Evolutionary conservation across 805 yeast genomes (phyloP).

Genomic region (Wickerhamomyces silvicola): DNA sequence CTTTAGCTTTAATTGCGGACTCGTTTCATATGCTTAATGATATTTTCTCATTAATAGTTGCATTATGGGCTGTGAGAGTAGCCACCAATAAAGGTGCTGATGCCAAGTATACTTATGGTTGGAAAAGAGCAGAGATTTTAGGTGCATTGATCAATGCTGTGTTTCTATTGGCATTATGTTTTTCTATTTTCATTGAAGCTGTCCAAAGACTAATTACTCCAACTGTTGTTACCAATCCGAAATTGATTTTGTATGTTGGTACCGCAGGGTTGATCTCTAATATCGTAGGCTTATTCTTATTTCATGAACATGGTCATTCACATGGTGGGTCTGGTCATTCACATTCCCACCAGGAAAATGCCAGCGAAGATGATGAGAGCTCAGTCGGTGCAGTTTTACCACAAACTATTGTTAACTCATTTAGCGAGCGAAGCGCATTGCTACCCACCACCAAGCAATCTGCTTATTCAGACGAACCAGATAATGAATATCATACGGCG

Average conservation of each 20-base stretch:
- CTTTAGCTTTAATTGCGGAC: constrained; percentile 91
- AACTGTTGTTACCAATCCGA: constrained; percentile 73
- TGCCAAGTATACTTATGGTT: constrained; percentile 89
- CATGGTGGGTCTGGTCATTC: constrained; percentile 35
- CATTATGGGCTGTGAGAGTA: constrained; percentile 93
- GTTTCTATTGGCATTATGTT: constrained; percentile 83
- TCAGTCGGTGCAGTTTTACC: constrained; percentile 34
- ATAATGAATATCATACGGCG: constrained; percentile 16
- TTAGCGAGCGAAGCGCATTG: constrained; percentile 15
- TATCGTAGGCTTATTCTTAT: constrained; percentile 73
- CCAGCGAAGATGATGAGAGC: constrained; percentile 18
- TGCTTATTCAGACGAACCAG: constrained; percentile 14
- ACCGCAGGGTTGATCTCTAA: constrained; percentile 77
- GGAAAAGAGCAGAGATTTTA: constrained; percentile 95
- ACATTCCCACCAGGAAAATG: constrained; percentile 27
- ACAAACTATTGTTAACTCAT: constrained; percentile 37
- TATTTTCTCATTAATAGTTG: constrained; percentile 80
- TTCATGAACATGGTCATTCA: constrained; percentile 80
- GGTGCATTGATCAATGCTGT: constrained; percentile 96
- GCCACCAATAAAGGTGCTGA: constrained; percentile 78
- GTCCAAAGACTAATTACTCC: constrained; percentile 83
- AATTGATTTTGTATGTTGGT: constrained; percentile 77
- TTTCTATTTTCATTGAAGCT: constrained; percentile 89
- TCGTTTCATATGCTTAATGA: constrained; percentile 98
- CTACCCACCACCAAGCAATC: constrained; percentile 1